Conservation (phyloP, 768 basidiomycete species). For the Amanita rubescens region DNA sequence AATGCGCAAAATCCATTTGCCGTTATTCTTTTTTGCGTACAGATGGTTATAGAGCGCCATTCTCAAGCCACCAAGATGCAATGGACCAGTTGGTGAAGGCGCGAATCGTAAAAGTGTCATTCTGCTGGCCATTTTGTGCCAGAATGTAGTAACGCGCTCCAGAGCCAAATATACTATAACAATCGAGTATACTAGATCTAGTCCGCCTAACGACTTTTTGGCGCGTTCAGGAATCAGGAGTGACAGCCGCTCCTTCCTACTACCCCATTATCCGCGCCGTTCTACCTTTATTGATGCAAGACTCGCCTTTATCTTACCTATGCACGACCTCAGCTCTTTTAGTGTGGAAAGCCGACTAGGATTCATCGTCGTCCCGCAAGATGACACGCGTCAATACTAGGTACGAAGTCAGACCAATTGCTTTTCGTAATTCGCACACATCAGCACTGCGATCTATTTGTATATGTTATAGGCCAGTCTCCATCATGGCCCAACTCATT, state of each 20-base stretch:
- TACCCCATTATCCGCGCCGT: conserved; percentile 69
- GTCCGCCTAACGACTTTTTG: conserved; percentile 3
- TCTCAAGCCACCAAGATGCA: conserved; percentile 91
- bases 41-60: conserved; percentile 93
- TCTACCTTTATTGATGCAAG: conserved; percentile 78
- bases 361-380: conserved; percentile 38
- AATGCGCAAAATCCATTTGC: conserved; percentile 87
- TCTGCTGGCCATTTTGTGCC: neutral
- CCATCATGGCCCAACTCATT: neutral
- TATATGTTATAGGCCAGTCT: no score
- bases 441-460: no score
- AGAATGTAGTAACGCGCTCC: no score
- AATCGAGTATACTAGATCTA: no score
- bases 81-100: conserved; percentile 90
- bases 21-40: conserved; percentile 71
- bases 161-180: no score
- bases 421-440: no score
- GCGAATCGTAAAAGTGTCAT: conserved; percentile 84
- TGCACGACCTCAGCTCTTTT: conserved; percentile 53
- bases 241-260: conserved; percentile 58
- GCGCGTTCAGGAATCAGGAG: conserved; percentile 55
- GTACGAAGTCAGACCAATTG: no score
- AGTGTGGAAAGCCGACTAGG: conserved; percentile 52
- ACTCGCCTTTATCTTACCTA: conserved; percentile 54
- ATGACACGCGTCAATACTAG: conserved; percentile 24